These are phyloP conservation scores for Brassica incana DNA, from an alignment of 345 rosid genomes.

Conservation along the genomic window DNA sequence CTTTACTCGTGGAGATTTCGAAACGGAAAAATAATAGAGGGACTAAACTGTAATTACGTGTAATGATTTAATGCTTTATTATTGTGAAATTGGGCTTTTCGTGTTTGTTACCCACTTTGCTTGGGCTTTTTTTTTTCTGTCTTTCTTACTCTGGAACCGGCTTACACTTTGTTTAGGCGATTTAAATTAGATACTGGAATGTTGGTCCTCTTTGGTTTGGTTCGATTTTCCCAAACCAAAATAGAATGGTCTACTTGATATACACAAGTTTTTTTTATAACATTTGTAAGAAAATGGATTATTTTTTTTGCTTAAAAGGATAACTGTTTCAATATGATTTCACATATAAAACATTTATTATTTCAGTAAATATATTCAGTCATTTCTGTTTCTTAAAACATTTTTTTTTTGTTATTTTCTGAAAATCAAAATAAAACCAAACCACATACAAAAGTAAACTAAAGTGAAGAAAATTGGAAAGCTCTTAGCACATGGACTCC, in stretches of 20 bases:
- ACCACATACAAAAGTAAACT: not conserved
- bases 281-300: not conserved
- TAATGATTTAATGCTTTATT: not conserved
- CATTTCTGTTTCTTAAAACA: too few species aligned
- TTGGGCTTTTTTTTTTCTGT: too few species aligned
- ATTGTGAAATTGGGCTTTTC: too few species aligned
- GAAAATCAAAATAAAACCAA: not conserved
- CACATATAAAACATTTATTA: not conserved
- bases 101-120: too few species aligned
- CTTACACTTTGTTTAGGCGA: not conserved
- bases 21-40: not conserved
- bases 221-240: not conserved
- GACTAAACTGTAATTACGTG: not conserved
- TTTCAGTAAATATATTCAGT: too few species aligned
- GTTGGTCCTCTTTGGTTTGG: not conserved
- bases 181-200: not conserved
- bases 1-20: not conserved
- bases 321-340: not conserved
- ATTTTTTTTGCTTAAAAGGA: too few species aligned
- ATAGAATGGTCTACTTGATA: not conserved
- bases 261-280: not conserved
- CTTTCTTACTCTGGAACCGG: too few species aligned
- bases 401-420: too few species aligned
- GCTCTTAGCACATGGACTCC: conserved; percentile 30
- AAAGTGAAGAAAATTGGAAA: not conserved